Percentiles rank a stretch among this genome's conserved stretches.
Conservation (phyloP, 2,329 filamentous ascomycete genomes). For the Lizonia empirigonia region DNA sequence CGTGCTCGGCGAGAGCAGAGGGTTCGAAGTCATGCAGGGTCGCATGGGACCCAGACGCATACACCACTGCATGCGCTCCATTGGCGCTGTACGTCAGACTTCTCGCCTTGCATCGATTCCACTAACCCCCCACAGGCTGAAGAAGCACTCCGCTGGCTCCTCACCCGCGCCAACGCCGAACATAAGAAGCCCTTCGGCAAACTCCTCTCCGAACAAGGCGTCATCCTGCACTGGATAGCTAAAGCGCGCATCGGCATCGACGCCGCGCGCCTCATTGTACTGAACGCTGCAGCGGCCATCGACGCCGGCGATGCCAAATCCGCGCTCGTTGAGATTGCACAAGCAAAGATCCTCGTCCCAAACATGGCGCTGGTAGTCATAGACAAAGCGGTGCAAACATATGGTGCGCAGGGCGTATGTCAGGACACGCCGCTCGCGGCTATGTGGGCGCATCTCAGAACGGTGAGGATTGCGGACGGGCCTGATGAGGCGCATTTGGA, state of each 20-base stretch:
- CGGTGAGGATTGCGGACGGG: slow-evolving; percentile 82
- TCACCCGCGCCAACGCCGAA: slow-evolving; percentile 89
- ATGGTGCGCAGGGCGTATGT: slow-evolving; percentile 83
- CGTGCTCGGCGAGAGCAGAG: slow-evolving; percentile 85
- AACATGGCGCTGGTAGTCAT: slow-evolving; percentile 80
- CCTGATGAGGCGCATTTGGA: slow-evolving; percentile 83
- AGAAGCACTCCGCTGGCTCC: slow-evolving; percentile 87
- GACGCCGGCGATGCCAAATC: slow-evolving; percentile 83
- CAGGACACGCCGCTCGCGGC: slow-evolving; percentile 84
- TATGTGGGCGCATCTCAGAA: slow-evolving; percentile 80
- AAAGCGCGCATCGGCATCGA: slow-evolving; percentile 91
- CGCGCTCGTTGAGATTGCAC: slow-evolving; percentile 85
- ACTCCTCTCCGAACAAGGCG: slow-evolving; percentile 80
- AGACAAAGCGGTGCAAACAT: slow-evolving; percentile 88
- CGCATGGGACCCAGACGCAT: slow-evolving; percentile 92
- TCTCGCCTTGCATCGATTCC: background rate
- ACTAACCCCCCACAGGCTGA: slow-evolving; percentile 63
- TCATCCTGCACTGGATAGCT: slow-evolving; percentile 77
- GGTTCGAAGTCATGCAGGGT: slow-evolving; percentile 98
- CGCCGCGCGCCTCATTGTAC: slow-evolving; percentile 80
- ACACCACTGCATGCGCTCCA: slow-evolving; percentile 92
- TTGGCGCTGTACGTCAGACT: slow-evolving; percentile 70
- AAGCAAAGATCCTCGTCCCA: slow-evolving; percentile 90
- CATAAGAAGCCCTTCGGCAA: slow-evolving; percentile 88
- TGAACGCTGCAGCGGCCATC: slow-evolving; percentile 93